A percentile compares a stretch with the other conserved stretches of the same genome.
Conservation (phyloP, 176 grass and related monocot species). For the Poa pratensis region DNA sequence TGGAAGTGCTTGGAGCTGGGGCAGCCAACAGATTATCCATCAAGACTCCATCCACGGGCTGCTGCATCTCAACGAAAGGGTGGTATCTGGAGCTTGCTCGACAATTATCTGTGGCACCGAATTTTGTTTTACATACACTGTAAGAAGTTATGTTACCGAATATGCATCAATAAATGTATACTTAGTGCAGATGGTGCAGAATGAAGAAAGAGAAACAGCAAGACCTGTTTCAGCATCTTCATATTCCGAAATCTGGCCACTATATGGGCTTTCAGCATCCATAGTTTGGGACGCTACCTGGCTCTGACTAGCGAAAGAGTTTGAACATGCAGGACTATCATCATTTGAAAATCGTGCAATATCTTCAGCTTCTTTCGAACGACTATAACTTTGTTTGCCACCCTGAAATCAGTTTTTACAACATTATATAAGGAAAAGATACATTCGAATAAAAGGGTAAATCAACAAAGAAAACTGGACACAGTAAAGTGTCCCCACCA, state of each 20-base stretch:
- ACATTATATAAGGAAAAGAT: conserved; percentile 18
- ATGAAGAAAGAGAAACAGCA: conserved; percentile 63
- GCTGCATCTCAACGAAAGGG: conserved; percentile 97
- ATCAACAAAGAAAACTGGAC: conserved; percentile 7
- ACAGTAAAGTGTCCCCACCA: background rate
- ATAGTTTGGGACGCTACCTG: conserved; percentile 80
- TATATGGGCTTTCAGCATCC: conserved; percentile 90
- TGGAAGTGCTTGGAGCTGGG: conserved; percentile 53
- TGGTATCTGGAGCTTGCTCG: conserved; percentile 92
- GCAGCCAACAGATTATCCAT: conserved; percentile 55
- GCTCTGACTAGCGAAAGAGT: conserved; percentile 85
- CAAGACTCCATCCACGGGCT: conserved; percentile 82
- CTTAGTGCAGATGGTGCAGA: conserved; percentile 62
- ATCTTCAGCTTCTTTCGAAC: conserved; percentile 84
- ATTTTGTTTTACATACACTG: conserved; percentile 92
- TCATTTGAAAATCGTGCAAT: conserved; percentile 57
- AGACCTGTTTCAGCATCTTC: conserved; percentile 99
- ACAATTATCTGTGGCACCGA: conserved; percentile 95
- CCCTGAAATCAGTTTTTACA: conserved; percentile 62
- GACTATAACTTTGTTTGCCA: conserved; percentile 75
- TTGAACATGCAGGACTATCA: conserved; percentile 86
- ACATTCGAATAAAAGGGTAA: background rate
- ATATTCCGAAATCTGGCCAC: conserved; percentile 92
- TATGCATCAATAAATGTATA: conserved; percentile 66
- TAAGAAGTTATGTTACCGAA: conserved; percentile 66